Evolutionary conservation across 352 stramenopile genomes (phyloP).

Genomic region (Globisporangium spinosum): DNA sequence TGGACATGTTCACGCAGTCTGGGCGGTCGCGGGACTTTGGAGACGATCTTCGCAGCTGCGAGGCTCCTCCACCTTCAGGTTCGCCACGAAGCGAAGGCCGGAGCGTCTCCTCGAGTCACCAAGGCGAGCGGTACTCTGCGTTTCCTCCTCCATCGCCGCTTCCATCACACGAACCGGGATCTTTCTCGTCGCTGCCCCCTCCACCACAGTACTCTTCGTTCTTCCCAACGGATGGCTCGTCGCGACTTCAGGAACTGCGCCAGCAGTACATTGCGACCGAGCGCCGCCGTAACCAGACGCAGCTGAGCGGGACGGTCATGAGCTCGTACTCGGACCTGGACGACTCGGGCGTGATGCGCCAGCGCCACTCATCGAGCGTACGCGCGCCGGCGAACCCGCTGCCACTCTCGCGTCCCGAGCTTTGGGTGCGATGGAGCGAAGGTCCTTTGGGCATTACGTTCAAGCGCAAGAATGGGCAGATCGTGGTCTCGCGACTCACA

Average conservation of each 20-base stretch:
- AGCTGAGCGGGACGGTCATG: constrained; percentile 31
- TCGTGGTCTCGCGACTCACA: constrained; percentile 73
- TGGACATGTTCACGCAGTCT: constrained; percentile 36
- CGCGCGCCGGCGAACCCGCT: constrained; percentile 14
- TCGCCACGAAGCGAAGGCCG: constrained; percentile 23
- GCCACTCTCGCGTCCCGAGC: constrained; percentile 37
- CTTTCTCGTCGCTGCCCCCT: constrained; percentile 14
- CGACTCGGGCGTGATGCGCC: constrained; percentile 53
- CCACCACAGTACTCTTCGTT: constrained; percentile 25
- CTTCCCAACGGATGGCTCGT: constrained; percentile 14
- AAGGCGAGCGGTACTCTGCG: neutral
- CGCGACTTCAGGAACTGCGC: constrained; percentile 48
- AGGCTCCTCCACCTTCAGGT: constrained; percentile 1
- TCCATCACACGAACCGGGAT: constrained; percentile 10
- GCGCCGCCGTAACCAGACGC: constrained; percentile 44
- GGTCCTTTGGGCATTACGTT: constrained; percentile 78
- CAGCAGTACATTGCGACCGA: constrained; percentile 71
- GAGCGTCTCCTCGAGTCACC: constrained; percentile 20
- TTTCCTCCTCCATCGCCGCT: constrained; percentile 2
- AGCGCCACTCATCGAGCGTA: constrained; percentile 6
- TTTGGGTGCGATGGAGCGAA: constrained; percentile 72
- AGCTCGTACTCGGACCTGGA: constrained; percentile 71
- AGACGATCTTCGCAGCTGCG: neutral
- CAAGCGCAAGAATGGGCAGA: constrained; percentile 71
- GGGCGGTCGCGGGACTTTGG: constrained; percentile 19